A percentile compares a stretch with the other conserved stretches of the same genome.
Conservation (phyloP, 2,329 filamentous ascomycete species). For the Fonsecaea erecta region DNA sequence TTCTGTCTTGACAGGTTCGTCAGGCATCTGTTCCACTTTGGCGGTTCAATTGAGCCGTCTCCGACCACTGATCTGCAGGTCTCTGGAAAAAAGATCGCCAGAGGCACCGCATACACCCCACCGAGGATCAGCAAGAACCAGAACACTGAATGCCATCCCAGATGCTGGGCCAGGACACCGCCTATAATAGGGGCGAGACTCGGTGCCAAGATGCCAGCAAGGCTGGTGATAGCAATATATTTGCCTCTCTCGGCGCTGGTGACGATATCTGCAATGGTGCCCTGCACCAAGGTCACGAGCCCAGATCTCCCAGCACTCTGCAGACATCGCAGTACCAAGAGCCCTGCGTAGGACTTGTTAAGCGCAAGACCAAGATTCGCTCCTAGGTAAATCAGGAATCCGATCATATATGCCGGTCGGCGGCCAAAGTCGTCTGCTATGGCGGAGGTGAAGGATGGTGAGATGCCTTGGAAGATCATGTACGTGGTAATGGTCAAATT, state of each 20-base stretch:
- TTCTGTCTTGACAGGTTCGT: slow-evolving; percentile 13
- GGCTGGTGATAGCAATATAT: slow-evolving; percentile 47
- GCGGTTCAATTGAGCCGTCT: slow-evolving; percentile 45
- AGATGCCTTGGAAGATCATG: slow-evolving; percentile 59
- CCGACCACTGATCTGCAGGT: slow-evolving; percentile 46
- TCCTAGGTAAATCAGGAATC: slow-evolving; percentile 49
- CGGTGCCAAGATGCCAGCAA: slow-evolving; percentile 48
- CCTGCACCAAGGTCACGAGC: slow-evolving; percentile 47
- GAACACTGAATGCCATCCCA: slow-evolving; percentile 59
- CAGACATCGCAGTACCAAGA: slow-evolving; percentile 47
- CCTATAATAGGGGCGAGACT: slow-evolving; percentile 58
- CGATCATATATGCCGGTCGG: slow-evolving; percentile 55
- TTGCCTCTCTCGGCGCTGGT: slow-evolving; percentile 48
- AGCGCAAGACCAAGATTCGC: slow-evolving; percentile 49
- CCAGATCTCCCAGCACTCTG: slow-evolving; percentile 51
- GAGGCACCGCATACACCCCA: slow-evolving; percentile 39
- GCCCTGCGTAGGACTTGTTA: slow-evolving; percentile 44
- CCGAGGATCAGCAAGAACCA: slow-evolving; percentile 59
- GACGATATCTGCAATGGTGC: slow-evolving; percentile 48
- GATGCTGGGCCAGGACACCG: slow-evolving; percentile 51
- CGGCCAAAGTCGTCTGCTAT: slow-evolving; percentile 57
- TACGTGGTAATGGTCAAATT: slow-evolving; percentile 42
- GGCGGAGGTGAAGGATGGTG: slow-evolving; percentile 56
- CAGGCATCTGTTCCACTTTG: slow-evolving; percentile 43
- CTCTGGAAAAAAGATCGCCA: slow-evolving; percentile 43